Evolutionary conservation across 1,139 yeast species (phyloP), one percentile per base, ranked within the genome.

Genomic region (Kodamaea fungicola): DNA sequence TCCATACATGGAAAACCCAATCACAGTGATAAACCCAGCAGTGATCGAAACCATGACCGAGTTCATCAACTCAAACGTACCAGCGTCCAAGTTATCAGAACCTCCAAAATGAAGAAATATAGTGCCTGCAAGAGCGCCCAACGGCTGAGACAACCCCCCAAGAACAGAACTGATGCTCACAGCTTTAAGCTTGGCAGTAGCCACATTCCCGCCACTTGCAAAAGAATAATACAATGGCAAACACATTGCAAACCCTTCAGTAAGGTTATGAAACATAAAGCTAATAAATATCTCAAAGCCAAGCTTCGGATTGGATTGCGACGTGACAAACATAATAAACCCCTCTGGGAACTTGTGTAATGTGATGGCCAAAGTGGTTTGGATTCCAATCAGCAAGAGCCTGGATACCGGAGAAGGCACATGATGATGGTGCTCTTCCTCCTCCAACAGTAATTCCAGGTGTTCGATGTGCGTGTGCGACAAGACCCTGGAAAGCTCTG

Each of bases 171-270:
- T 76, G 8, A 84, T 74, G 1, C 71, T 44, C 16, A 88, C 64
- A 0, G 97, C 95, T 46, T 76, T 74, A 30, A 72, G 49, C 46
- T 95, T 78, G 16, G 74, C 64, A 31, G 42, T 50, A 9, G 47
- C 44, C 1, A 51, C 39, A 12, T 28, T 19, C 1, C 50, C 31
- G 4, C 53, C 44, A 4, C 47, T 48, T 6, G 62, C 47, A 50
- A 70, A 67, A 12, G 94, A 88, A 39, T 89, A 76, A 54, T 82
- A 92, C 30, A 92, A 66, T 0, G 98, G 98, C 40, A 90, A 69
- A 12, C 96, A 88, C 86, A 92, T 89, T 19, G 94, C 80, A 56
- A 92, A 89, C 0, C 98, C 98, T 59, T 92, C 98, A n/a, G 90
- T 83, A 48, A 88, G 80, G 59, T 92, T 92, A 62, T 92, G 98